Conservation (phyloP, 1,284 basidiomycete species). For the Microbotryomycetes sp. region DNA sequence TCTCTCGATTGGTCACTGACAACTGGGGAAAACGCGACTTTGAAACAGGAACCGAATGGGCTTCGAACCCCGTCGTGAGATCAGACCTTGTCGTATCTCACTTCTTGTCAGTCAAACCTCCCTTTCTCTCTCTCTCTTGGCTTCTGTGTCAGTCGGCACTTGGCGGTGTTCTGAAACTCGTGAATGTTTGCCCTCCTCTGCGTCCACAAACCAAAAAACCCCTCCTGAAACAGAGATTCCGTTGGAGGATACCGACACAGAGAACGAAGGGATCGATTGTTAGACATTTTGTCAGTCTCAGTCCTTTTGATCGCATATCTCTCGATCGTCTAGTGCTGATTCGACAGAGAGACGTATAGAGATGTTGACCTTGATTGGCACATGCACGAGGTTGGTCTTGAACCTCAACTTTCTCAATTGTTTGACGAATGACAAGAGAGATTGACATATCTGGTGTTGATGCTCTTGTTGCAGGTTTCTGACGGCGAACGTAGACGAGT, state of each 20-base stretch:
- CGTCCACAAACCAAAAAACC: not conserved
- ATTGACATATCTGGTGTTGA: conserved; percentile 39
- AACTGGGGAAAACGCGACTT: not conserved
- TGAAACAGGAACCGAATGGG: conserved; percentile 51
- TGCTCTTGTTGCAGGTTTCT: conserved; percentile 84
- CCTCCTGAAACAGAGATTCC: conserved; percentile 53
- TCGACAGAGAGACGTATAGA: too few relatives aligned
- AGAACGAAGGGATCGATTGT: conserved; percentile 71
- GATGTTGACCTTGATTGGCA: conserved; percentile 85
- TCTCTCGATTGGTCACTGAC: not conserved
- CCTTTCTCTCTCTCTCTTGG: not conserved
- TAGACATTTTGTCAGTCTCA: conserved; percentile 62
- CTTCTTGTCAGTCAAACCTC: conserved; percentile 57
- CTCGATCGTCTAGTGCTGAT: not conserved
- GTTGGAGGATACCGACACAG: conserved; percentile 94
- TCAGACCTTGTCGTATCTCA: conserved; percentile 82
- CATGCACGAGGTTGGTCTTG: conserved; percentile 48
- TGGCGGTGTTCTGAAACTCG: too few relatives aligned
- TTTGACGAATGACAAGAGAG: conserved; percentile 49
- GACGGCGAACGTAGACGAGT: conserved; percentile 92
- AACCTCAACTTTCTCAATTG: too few relatives aligned
- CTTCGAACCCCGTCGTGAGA: conserved; percentile 93
- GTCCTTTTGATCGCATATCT: not conserved
- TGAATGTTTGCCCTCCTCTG: too few relatives aligned
- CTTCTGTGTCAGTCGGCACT: not conserved